Conservation (phyloP, 257 asterid species). For the Forsythia viridissima region DNA sequence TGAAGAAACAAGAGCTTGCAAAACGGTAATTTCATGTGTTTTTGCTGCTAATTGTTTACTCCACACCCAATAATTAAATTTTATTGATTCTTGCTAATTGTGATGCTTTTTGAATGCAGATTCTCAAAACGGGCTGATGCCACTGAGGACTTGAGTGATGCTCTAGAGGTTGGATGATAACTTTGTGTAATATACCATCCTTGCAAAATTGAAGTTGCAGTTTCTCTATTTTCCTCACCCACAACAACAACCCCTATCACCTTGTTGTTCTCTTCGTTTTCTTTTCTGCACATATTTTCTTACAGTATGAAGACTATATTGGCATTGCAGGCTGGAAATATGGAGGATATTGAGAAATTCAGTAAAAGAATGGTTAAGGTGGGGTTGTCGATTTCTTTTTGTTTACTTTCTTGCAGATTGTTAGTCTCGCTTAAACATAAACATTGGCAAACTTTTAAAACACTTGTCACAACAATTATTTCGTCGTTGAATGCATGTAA, state of each 20-base stretch:
- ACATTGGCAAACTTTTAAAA: not conserved
- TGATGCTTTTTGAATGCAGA: constrained; percentile 33
- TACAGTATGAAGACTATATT: no score
- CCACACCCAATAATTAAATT: constrained; percentile 6
- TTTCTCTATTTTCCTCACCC: constrained; percentile 3
- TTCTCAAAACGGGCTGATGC: no score
- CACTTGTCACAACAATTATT: not conserved
- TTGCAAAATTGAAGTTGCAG: constrained; percentile 3
- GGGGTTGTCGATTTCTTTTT: constrained; percentile 18
- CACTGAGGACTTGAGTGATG: no score
- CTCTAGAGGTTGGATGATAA: constrained; percentile 46
- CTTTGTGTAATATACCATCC: not conserved
- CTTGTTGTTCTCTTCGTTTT: no score
- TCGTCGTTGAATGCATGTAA: not conserved
- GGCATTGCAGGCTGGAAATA: constrained; percentile 58
- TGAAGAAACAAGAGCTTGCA: constrained; percentile 95
- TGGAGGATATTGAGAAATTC: constrained; percentile 91
- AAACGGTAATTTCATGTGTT: constrained; percentile 63
- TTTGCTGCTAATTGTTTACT: constrained; percentile 16
- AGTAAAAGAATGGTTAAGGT: constrained; percentile 98
- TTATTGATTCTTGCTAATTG: constrained; percentile 11
- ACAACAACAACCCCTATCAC: no score
- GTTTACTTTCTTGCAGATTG: not conserved
- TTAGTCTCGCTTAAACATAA: no score
- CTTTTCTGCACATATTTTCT: no score